These are phyloP conservation scores for Priceomyces haplophilus DNA, from an alignment of 805 yeast genomes.

Conservation along the genomic window DNA sequence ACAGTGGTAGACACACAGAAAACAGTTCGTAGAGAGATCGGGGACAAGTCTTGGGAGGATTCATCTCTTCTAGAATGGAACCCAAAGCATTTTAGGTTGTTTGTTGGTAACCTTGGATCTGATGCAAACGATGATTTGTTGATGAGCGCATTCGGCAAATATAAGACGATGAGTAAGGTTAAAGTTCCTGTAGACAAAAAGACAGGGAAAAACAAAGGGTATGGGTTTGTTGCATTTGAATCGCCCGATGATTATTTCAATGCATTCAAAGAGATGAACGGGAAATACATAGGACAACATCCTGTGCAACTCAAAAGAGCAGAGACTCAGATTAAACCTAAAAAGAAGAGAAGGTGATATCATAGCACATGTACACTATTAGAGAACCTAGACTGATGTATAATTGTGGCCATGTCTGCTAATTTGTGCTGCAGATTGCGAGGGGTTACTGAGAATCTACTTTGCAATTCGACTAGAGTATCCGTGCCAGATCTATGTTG, in stretches of 20 bases:
- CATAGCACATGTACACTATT: background rate
- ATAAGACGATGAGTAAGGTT: slow-evolving; percentile 53
- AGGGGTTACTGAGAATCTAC: too few species aligned
- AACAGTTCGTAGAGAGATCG: slow-evolving; percentile 44
- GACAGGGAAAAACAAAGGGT: slow-evolving; percentile 57
- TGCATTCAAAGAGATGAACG: slow-evolving; percentile 75
- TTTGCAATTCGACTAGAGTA: too few species aligned
- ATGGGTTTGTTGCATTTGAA: slow-evolving; percentile 69
- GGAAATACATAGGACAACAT: slow-evolving; percentile 70
- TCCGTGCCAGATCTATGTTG: too few species aligned
- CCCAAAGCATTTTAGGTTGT: slow-evolving; percentile 65
- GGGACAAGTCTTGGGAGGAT: slow-evolving; percentile 50
- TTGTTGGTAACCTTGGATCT: slow-evolving; percentile 70
- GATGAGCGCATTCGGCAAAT: slow-evolving; percentile 52
- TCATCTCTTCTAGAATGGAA: slow-evolving; percentile 56
- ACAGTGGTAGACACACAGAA: background rate
- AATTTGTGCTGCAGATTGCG: too few species aligned
- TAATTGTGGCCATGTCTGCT: too few species aligned
- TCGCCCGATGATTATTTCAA: slow-evolving; percentile 62
- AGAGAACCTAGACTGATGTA: background rate
- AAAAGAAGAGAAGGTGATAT: slow-evolving; percentile 9
- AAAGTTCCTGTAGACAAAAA: slow-evolving; percentile 54
- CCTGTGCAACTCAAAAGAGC: slow-evolving; percentile 72
- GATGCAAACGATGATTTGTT: slow-evolving; percentile 62
- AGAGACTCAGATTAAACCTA: slow-evolving; percentile 30